A percentile compares a stretch with the other conserved stretches of the same genome.
Conservation (phyloP, 257 asterid genomes). For the Osmanthus fragrans region DNA sequence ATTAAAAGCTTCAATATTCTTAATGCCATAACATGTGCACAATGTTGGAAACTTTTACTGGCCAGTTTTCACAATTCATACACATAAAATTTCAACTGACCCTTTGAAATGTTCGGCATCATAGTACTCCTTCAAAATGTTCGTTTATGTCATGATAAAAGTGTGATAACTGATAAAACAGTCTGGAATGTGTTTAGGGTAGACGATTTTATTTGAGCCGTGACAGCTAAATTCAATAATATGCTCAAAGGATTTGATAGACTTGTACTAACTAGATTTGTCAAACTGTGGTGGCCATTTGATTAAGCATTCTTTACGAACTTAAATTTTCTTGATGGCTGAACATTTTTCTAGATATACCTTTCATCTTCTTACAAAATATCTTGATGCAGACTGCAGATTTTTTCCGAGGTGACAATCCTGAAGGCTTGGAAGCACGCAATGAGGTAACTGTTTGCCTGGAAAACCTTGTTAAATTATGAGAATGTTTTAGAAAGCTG, state of each 20-base stretch:
- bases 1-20: not conserved
- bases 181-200: not conserved
- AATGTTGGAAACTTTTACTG: not conserved
- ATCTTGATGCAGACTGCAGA: slow-evolving; percentile 77
- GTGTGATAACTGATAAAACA: not conserved
- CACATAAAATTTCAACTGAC: not conserved
- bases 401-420: slow-evolving; percentile 93
- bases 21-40: not conserved
- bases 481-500: not conserved
- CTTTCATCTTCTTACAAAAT: slow-evolving; percentile 18
- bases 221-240: not conserved
- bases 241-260: slow-evolving; percentile 5
- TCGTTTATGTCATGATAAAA: not conserved
- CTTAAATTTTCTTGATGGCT: slow-evolving; percentile 17
- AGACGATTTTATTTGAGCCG: not conserved
- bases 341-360: slow-evolving; percentile 10
- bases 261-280: not conserved
- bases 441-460: slow-evolving; percentile 70
- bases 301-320: slow-evolving; percentile 2
- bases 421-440: slow-evolving; percentile 97
- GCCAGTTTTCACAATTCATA: not conserved
- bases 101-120: not conserved
- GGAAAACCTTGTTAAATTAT: not conserved
- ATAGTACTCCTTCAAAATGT: not conserved
- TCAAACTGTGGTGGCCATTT: slow-evolving; percentile 4